These are phyloP conservation scores for Penicillium chermesinum DNA, from an alignment of 495 filamentous ascomycete genomes.

Conservation along the genomic window DNA sequence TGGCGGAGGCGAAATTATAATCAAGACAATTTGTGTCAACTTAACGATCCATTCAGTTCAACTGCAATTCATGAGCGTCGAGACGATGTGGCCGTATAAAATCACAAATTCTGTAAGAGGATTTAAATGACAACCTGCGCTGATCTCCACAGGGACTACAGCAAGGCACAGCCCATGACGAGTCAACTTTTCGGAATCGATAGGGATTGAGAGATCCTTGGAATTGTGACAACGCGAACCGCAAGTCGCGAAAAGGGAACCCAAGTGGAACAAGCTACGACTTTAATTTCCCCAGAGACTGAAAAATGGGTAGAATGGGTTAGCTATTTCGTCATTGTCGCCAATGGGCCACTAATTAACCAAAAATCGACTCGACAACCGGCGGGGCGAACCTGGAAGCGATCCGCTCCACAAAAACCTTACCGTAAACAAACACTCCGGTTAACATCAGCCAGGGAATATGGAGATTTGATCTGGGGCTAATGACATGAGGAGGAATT, in stretches of 20 bases:
- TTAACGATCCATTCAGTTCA: too few species aligned
- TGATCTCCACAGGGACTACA: not conserved
- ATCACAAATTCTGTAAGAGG: too few species aligned
- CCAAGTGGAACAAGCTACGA: too few species aligned
- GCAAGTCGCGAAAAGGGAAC: too few species aligned
- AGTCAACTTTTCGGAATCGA: not conserved
- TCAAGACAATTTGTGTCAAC: too few species aligned
- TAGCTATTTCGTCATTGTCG: constrained; percentile 10
- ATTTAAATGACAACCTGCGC: too few species aligned
- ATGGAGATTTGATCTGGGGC: not conserved
- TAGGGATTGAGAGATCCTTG: not conserved
- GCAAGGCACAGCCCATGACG: not conserved
- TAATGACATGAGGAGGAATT: not conserved
- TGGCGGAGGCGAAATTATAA: too few species aligned
- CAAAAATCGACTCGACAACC: constrained; percentile 4
- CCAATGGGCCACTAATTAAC: constrained; percentile 9
- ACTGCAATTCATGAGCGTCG: too few species aligned
- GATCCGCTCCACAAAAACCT: constrained; percentile 17
- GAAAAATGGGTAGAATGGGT: constrained; percentile 4
- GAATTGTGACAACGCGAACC: too few species aligned
- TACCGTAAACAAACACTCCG: constrained; percentile 19
- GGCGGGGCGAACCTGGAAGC: constrained; percentile 20
- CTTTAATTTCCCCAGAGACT: not conserved
- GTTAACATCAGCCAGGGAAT: not conserved
- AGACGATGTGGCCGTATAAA: too few species aligned